phyloP scores from a whole-genome alignment of 2,329 filamentous ascomycete species.

The Microdochium bolleyi region DNA sequence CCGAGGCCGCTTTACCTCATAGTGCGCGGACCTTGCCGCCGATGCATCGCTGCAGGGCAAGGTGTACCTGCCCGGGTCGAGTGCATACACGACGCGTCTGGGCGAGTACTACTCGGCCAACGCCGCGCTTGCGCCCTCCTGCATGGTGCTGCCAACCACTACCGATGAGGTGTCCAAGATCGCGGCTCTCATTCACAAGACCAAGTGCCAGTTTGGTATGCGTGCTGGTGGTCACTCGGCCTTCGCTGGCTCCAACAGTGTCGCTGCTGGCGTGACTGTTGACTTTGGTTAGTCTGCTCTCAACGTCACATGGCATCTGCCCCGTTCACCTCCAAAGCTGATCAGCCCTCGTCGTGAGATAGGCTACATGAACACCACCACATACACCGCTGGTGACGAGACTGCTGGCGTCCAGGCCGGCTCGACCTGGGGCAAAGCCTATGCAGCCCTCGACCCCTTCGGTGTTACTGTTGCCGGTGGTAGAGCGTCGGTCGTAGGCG shows the following conservation, averaged over 20 bases:
- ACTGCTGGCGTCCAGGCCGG: conserved; percentile 20
- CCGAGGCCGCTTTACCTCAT: too few species aligned
- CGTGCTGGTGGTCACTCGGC: conserved; percentile 6
- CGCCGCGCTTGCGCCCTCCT: background rate
- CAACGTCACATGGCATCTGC: background rate
- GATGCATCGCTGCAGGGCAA: background rate
- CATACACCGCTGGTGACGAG: conserved; percentile 13
- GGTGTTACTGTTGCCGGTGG: conserved; percentile 13
- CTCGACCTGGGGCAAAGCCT: conserved; percentile 13
- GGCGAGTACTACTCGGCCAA: conserved; percentile 2
- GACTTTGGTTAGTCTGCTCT: conserved; percentile 3
- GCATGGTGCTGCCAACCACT: conserved; percentile 1
- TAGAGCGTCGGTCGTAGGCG: conserved; percentile 13
- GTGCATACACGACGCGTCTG: background rate
- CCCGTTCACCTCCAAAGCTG: background rate
- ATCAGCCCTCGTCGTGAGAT: background rate
- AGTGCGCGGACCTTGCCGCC: background rate
- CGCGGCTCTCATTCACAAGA: conserved; percentile 6
- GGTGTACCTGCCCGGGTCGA: background rate
- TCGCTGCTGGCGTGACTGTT: conserved; percentile 6
- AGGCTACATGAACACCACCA: conserved; percentile 18
- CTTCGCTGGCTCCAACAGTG: conserved; percentile 5
- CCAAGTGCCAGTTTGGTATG: conserved; percentile 6
- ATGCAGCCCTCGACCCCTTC: conserved; percentile 8
- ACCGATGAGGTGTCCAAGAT: conserved; percentile 3